Evolutionary conservation across 2,329 filamentous ascomycete genomes (phyloP).

Genomic region (Cytospora leucostoma): DNA sequence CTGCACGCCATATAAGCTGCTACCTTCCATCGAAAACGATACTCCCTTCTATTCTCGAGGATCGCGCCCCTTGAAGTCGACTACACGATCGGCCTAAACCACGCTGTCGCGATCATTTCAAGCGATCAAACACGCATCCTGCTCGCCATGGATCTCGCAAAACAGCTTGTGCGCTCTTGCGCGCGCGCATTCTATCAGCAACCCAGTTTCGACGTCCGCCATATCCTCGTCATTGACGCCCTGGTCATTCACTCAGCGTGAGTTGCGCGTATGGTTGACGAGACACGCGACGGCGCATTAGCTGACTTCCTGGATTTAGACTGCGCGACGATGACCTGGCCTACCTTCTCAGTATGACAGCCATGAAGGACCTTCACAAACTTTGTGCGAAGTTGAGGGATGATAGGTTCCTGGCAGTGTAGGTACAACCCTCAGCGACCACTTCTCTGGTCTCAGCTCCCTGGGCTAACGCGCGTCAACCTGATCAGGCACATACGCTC

Average conservation of each 20-base stretch:
- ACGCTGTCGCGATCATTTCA: background rate
- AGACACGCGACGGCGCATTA: constrained; percentile 76
- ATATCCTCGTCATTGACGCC: constrained; percentile 83
- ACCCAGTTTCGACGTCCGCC: constrained; percentile 69
- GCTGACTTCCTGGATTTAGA: constrained; percentile 64
- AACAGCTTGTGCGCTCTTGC: constrained; percentile 82
- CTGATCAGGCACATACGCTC: constrained; percentile 65
- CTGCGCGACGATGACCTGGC: constrained; percentile 87
- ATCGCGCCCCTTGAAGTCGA: background rate
- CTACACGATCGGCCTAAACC: background rate
- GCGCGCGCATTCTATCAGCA: constrained; percentile 68
- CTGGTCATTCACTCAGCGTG: constrained; percentile 80
- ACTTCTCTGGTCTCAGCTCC: background rate
- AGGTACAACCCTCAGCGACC: constrained; percentile 40
- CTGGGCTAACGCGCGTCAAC: constrained; percentile 19
- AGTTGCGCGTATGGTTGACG: constrained; percentile 67
- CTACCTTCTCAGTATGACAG: constrained; percentile 83
- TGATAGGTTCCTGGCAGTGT: constrained; percentile 82
- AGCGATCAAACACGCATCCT: background rate
- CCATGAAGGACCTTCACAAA: constrained; percentile 82
- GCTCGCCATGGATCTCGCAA: constrained; percentile 53
- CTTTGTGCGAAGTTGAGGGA: constrained; percentile 82
- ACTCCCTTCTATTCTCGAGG: background rate
- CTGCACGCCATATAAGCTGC: background rate
- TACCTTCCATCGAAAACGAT: background rate